Conservation (phyloP, 2,329 filamentous ascomycete species). For the Aureobasidium lini region DNA sequence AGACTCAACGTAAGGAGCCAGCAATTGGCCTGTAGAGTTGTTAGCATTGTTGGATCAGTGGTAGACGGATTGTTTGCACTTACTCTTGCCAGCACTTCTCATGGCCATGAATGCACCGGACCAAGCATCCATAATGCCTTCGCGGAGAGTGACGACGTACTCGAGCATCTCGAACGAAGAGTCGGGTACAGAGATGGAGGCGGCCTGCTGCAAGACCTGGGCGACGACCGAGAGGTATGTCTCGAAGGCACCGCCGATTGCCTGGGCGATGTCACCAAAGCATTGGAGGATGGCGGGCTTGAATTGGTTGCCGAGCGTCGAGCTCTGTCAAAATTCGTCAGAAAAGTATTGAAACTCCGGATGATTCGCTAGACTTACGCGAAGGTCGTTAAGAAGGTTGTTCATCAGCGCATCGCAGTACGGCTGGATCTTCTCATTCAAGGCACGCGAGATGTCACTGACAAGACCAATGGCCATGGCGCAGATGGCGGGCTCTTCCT, state of each 20-base stretch:
- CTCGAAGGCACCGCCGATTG: conserved; percentile 87
- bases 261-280: conserved; percentile 94
- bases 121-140: conserved; percentile 99
- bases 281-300: conserved; percentile 97
- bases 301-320: conserved; percentile 85
- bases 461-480: conserved; percentile 96
- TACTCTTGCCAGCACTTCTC: conserved; percentile 65
- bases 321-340: conserved; percentile 49
- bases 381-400: conserved; percentile 83
- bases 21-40: conserved; percentile 40
- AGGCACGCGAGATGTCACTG: conserved; percentile 87
- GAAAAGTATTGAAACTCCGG: conserved; percentile 11
- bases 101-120: conserved; percentile 92
- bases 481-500: conserved; percentile 89
- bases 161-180: conserved; percentile 87
- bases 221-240: conserved; percentile 88
- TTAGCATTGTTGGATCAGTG: conserved; percentile 35
- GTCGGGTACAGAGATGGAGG: conserved; percentile 66
- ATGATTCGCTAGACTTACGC: conserved; percentile 46
- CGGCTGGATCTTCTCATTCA: conserved; percentile 84
- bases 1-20: conserved; percentile 70
- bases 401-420: conserved; percentile 99
- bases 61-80: conserved; percentile 27
- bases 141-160: conserved; percentile 87
- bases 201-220: conserved; percentile 88